Conservation (phyloP, 1,284 basidiomycete species). For the Melampsora americana region DNA sequence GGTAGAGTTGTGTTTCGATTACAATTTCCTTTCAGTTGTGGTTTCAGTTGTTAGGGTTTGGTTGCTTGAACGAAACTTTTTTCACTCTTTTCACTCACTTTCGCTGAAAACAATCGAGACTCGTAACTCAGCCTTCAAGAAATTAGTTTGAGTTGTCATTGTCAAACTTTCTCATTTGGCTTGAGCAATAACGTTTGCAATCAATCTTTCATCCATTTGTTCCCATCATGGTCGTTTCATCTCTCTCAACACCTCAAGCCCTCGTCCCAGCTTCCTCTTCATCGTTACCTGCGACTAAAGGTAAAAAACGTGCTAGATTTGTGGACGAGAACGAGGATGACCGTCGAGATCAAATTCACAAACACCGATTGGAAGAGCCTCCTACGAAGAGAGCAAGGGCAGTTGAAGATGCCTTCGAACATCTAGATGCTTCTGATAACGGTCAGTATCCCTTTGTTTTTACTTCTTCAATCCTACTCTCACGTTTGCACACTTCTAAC, state of each 20-base stretch:
- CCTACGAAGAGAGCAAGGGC: constrained; percentile 7
- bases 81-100: no score
- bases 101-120: no score
- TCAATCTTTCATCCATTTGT: no score
- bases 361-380: neutral
- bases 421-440: constrained; percentile 12
- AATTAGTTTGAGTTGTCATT: no score
- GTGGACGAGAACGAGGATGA: constrained; percentile 32
- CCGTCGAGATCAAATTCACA: neutral
- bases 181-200: no score
- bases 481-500: neutral
- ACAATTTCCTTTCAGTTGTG: no score
- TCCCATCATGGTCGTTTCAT: neutral
- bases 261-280: neutral
- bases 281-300: neutral
- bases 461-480: neutral
- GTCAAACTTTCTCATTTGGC: no score
- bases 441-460: neutral
- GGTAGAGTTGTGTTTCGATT: no score
- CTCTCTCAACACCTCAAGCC: neutral
- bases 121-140: no score
- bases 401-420: neutral
- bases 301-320: constrained; percentile 38
- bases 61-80: no score
- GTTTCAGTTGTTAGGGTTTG: no score